Evolutionary conservation across 192 early-diverging fungal genomes (phyloP).

Genomic region (Dispira simplex): DNA sequence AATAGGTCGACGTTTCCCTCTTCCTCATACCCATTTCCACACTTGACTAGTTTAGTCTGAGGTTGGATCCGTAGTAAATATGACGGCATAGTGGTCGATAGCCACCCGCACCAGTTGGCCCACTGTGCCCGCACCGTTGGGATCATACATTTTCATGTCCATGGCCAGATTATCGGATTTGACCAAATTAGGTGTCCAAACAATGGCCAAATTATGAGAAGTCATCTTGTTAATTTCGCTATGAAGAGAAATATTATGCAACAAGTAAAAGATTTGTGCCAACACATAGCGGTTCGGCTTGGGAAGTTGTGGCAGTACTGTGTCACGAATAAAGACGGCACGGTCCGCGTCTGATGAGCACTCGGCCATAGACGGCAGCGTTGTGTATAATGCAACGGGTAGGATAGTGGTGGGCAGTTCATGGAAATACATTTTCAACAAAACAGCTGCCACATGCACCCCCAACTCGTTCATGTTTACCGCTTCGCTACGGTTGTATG

Average conservation of each 20-base stretch:
- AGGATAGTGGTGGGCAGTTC: slow-evolving; percentile 68
- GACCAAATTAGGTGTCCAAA: slow-evolving; percentile 63
- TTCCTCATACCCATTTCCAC: no score
- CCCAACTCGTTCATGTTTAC: slow-evolving; percentile 47
- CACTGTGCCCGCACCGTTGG: not conserved
- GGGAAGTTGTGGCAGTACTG: slow-evolving; percentile 13
- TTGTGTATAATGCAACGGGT: slow-evolving; percentile 39
- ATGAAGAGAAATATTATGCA: slow-evolving; percentile 19
- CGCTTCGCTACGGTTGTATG: slow-evolving; percentile 33
- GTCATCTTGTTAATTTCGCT: slow-evolving; percentile 63
- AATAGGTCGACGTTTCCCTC: no score
- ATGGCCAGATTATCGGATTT: slow-evolving; percentile 28
- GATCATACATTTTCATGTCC: slow-evolving; percentile 26
- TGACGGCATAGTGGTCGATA: not conserved
- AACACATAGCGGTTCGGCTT: not conserved
- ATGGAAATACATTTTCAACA: slow-evolving; percentile 72
- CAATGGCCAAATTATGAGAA: slow-evolving; percentile 58
- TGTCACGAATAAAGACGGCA: slow-evolving; percentile 20
- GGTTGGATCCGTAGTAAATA: not conserved
- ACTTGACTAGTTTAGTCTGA: no score
- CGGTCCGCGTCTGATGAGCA: slow-evolving; percentile 6
- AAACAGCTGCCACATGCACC: slow-evolving; percentile 62
- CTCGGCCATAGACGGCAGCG: slow-evolving; percentile 30
- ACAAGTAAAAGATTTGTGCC: slow-evolving; percentile 20
- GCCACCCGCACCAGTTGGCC: not conserved